Evolutionary conservation across 495 filamentous ascomycete species (phyloP), one percentile per base, ranked within the genome.

Genomic region (Penicillium angulare): DNA sequence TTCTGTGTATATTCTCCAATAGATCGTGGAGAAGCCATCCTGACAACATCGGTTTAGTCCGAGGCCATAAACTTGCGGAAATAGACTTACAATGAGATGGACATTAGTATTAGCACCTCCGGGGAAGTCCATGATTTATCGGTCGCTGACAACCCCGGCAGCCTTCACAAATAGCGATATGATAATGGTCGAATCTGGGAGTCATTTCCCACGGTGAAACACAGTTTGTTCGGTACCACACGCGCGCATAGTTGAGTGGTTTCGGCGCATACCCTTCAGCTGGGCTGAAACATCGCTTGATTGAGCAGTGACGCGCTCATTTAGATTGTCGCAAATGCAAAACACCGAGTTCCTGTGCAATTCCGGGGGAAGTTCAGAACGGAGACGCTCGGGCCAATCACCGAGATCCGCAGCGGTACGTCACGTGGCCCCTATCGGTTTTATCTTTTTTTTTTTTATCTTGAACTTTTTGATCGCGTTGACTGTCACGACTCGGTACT

Each of bases 1-100:
- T 50, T 75, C 74, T 16, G 71, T 74, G 55, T 77, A 77, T 53
- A 75, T 75, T 52, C 74, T 72, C 72, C 72, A 77, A 41, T 75
- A 71, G 7, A 77, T 75, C 22, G 65, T 69, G 57, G 72, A 75
- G 66, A 75, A 77, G 22, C 74, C 73, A 66, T 75, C 71, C 74
- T 78, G 15, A 9, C 15, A 41, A 32, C 13, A 22, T 44, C 22
- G 18, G 47, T 73, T 53, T 71, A 42, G 38, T 50, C 22, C 5
- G 15, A 29, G 15, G 9, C 23, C 13, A 33, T 15, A 20, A 33
- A 15, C 12, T 12, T 2, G 5, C 43, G 20, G 27, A 9, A 43
- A 45, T 18, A 52, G 29, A 66, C 74, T 63, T 65, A 77, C 74
- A 65, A 76, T 68, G 38, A 68, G 63, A 65, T 69, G 67, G 51